phyloP scores from a whole-genome alignment of 1,139 yeast species.

The Candida tetrigidarum region DNA sequence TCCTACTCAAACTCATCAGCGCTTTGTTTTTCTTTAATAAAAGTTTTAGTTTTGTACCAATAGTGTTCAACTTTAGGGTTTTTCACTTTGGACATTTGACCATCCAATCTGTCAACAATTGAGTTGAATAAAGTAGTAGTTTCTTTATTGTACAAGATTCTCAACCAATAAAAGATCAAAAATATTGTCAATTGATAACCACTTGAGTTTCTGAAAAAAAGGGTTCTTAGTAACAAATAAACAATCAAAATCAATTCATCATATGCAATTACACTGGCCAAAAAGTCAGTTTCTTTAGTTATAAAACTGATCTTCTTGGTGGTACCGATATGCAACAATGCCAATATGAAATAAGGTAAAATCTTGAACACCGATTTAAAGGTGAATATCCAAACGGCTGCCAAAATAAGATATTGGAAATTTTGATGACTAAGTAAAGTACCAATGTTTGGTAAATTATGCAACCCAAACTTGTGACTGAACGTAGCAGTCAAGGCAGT shows the following conservation, averaged over 20 bases:
- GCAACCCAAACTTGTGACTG: slow-evolving; percentile 59
- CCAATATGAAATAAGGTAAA: slow-evolving; percentile 59
- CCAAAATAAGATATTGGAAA: slow-evolving; percentile 63
- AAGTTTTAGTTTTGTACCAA: slow-evolving; percentile 47
- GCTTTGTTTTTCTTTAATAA: slow-evolving; percentile 38
- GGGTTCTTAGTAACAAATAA: slow-evolving; percentile 59
- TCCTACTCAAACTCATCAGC: slow-evolving; percentile 7
- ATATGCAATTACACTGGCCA: slow-evolving; percentile 59
- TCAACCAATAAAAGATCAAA: slow-evolving; percentile 67
- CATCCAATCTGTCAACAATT: slow-evolving; percentile 47
- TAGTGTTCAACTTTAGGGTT: slow-evolving; percentile 48
- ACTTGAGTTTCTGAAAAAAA: slow-evolving; percentile 64
- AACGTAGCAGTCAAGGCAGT: slow-evolving; percentile 58
- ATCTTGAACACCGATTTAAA: slow-evolving; percentile 69
- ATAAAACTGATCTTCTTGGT: slow-evolving; percentile 46
- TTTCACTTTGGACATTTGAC: slow-evolving; percentile 40
- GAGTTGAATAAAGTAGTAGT: slow-evolving; percentile 49
- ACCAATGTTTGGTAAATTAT: slow-evolving; percentile 56
- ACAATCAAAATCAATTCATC: slow-evolving; percentile 60
- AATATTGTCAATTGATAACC: slow-evolving; percentile 68
- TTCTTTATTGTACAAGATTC: slow-evolving; percentile 58
- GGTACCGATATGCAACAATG: slow-evolving; percentile 58
- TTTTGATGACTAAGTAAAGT: slow-evolving; percentile 69
- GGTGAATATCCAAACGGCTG: slow-evolving; percentile 62
- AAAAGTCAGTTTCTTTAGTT: slow-evolving; percentile 36